Conservation (phyloP, 75 land plant species). For the Selaginella tamariscina region DNA sequence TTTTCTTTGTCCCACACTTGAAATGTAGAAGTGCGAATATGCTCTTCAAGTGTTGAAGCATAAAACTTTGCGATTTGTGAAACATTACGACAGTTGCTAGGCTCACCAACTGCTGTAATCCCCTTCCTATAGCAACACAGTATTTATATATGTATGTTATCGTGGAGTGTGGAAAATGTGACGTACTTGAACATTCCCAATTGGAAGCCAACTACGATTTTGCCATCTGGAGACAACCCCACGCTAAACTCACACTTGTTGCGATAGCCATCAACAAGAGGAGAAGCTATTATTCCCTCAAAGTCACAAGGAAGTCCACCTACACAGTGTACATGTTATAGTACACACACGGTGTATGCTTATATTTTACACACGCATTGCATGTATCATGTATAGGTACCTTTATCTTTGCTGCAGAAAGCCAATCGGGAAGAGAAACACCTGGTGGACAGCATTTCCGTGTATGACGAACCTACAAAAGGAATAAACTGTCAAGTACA, state of each 20-base stretch:
- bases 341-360: neutral
- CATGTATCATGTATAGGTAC: constrained; percentile 19
- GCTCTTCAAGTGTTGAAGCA: constrained; percentile 63
- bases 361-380: neutral
- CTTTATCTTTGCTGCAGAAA: constrained; percentile 66
- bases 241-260: constrained; percentile 95
- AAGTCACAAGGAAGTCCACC: constrained; percentile 88
- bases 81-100: constrained; percentile 83
- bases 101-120: constrained; percentile 76
- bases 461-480: constrained; percentile 61
- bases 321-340: constrained; percentile 19
- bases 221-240: constrained; percentile 65
- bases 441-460: constrained; percentile 75
- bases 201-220: constrained; percentile 82
- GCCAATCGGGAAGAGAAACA: constrained; percentile 75
- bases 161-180: neutral
- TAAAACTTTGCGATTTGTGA: constrained; percentile 60
- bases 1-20: constrained; percentile 83
- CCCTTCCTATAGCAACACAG: constrained; percentile 79
- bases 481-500: neutral
- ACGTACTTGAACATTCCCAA: constrained; percentile 84
- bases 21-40: constrained; percentile 50
- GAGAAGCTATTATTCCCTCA: constrained; percentile 81
- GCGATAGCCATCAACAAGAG: constrained; percentile 78
- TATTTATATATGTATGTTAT: neutral